A percentile compares a stretch with the other conserved stretches of the same genome.
phyloP scores from a whole-genome alignment of 768 basidiomycete genomes.

The Austroboletus eburneus region DNA sequence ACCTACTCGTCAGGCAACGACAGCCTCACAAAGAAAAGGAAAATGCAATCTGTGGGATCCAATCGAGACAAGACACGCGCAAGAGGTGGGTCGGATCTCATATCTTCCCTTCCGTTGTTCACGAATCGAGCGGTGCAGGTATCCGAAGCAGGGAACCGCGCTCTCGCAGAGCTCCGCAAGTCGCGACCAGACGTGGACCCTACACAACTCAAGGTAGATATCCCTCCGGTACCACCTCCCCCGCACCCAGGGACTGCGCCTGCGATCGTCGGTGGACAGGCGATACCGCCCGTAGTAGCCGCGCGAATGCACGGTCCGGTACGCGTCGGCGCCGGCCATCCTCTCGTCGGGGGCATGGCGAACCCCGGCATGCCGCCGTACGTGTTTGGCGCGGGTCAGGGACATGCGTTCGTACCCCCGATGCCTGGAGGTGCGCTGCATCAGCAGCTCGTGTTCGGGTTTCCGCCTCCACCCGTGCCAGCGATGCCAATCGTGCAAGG shows the following conservation, averaged over 20 bases:
- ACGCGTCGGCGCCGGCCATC: too few species aligned
- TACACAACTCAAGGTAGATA: constrained; percentile 58
- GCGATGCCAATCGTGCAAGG: not conserved
- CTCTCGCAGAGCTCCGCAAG: constrained; percentile 56
- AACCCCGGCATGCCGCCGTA: too few species aligned
- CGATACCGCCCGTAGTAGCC: too few species aligned
- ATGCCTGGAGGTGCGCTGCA: not conserved
- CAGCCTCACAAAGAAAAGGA: too few species aligned
- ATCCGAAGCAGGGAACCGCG: constrained; percentile 59
- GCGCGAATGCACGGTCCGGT: too few species aligned
- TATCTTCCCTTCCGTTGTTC: not conserved
- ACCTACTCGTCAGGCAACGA: constrained; percentile 13
- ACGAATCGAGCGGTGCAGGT: constrained; percentile 44
- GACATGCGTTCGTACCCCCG: constrained; percentile 8
- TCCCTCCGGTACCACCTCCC: constrained; percentile 36
- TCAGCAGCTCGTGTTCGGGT: not conserved
- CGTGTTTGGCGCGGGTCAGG: constrained; percentile 16
- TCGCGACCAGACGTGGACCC: constrained; percentile 62
- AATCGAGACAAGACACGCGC: constrained; percentile 58
- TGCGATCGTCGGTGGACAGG: not conserved
- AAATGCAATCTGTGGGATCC: constrained; percentile 71
- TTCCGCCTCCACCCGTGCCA: not conserved
- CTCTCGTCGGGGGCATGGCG: too few species aligned
- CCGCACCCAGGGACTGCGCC: too few species aligned
- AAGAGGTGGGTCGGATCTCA: constrained; percentile 46